These are phyloP conservation scores for Penicillium sumatraense DNA, from an alignment of 2,329 filamentous ascomycete genomes.

Conservation along the genomic window DNA sequence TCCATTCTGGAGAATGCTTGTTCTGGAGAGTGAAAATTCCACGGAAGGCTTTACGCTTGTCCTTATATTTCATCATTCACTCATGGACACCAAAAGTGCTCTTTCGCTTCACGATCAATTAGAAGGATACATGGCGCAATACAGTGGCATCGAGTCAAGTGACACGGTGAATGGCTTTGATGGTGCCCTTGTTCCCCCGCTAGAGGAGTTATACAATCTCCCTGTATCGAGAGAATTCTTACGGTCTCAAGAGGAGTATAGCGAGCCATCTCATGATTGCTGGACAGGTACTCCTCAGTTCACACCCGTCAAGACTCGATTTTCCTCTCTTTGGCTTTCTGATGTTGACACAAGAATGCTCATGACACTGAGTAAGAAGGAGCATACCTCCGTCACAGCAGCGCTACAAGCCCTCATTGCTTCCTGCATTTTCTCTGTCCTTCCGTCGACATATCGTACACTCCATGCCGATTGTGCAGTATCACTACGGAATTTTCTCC, in stretches of 20 bases:
- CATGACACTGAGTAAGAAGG: neutral
- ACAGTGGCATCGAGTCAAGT: neutral
- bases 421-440: neutral
- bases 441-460: neutral
- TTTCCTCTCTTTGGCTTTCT: neutral
- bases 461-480: neutral
- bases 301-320: neutral
- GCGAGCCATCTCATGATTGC: neutral
- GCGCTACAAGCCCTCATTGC: neutral
- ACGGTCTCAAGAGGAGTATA: neutral
- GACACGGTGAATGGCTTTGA: neutral
- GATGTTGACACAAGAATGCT: neutral
- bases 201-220: neutral
- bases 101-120: conserved; percentile 2
- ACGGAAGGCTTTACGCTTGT: neutral
- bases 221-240: neutral
- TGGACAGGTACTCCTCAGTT: neutral
- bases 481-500: neutral
- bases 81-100: conserved; percentile 7
- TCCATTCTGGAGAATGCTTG: neutral
- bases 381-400: neutral
- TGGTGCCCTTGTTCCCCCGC: neutral
- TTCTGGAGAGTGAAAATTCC: neutral
- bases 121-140: neutral
- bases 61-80: conserved; percentile 9